A percentile compares a stretch with the other conserved stretches of the same genome.
Conservation (phyloP, 768 basidiomycete species). For the Neoboletus brunneissimus region DNA sequence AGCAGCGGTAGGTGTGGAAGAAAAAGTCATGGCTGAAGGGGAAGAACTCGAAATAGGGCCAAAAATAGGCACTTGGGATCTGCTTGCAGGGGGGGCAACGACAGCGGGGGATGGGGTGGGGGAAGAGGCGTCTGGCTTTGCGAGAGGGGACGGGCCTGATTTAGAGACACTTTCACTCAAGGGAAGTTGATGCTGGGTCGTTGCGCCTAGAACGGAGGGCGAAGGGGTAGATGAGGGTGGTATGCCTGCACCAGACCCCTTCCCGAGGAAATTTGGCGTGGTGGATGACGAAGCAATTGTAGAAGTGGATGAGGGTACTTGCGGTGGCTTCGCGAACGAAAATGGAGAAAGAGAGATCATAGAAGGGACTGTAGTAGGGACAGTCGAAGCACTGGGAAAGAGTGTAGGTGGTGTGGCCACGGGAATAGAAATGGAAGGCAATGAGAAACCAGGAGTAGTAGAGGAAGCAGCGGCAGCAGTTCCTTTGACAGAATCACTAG, state of each 20-base stretch:
- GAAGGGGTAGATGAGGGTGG: slow-evolving; percentile 4
- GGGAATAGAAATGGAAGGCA: slow-evolving; percentile 27
- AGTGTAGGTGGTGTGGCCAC: slow-evolving; percentile 16
- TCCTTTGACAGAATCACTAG: slow-evolving; percentile 10
- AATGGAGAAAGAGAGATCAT: slow-evolving; percentile 9
- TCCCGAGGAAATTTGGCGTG: slow-evolving; percentile 33
- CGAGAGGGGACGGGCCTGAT: slow-evolving; percentile 9
- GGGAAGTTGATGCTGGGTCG: slow-evolving; percentile 11
- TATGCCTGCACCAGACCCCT: slow-evolving; percentile 19
- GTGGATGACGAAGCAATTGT: slow-evolving; percentile 5
- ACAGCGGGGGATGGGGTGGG: slow-evolving; percentile 19
- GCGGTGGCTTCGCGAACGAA: slow-evolving; percentile 18
- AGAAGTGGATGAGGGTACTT: slow-evolving; percentile 5
- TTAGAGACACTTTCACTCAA: slow-evolving; percentile 11
- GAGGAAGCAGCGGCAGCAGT: neutral
- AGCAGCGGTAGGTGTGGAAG: slow-evolving; percentile 7
- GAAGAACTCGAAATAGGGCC: slow-evolving; percentile 12
- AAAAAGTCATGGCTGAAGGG: slow-evolving; percentile 1
- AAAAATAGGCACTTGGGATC: slow-evolving; percentile 16
- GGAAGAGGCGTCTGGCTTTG: slow-evolving; percentile 22
- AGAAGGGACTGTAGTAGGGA: slow-evolving; percentile 13
- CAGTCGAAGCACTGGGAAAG: slow-evolving; percentile 4
- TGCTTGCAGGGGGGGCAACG: slow-evolving; percentile 5
- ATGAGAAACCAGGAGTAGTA: slow-evolving; percentile 23
- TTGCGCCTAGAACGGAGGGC: slow-evolving; percentile 2